Evolutionary conservation across 371 early-diverging fungal species (phyloP).

Genomic region (Mortierella sp.): DNA sequence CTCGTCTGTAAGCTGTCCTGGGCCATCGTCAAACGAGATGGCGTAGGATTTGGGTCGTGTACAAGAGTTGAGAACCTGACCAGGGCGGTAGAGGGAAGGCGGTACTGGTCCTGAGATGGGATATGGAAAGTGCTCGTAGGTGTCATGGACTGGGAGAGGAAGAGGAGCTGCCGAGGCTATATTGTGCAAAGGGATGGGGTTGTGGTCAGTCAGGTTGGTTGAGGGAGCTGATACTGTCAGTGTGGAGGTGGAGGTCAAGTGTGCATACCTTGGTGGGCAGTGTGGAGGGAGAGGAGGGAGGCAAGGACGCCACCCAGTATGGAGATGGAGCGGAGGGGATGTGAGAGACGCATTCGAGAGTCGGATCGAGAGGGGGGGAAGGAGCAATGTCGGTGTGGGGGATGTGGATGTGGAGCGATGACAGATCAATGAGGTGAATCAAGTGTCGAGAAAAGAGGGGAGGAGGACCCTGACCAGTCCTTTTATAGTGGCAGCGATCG

Average conservation of each 20-base stretch:
- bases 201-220: too few species aligned
- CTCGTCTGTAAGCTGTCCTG: constrained; percentile 56
- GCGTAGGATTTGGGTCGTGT: constrained; percentile 59
- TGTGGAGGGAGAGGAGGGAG: constrained; percentile 4
- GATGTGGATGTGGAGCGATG: too few species aligned
- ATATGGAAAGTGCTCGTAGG: constrained; percentile 39
- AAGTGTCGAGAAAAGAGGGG: too few species aligned
- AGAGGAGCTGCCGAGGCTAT: constrained; percentile 42
- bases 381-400: neutral
- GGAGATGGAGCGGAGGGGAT: constrained; percentile 2
- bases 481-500: too few species aligned
- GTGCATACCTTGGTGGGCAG: constrained; percentile 12
- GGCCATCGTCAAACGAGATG: constrained; percentile 70
- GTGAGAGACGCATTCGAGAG: constrained; percentile 11
- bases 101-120: constrained; percentile 29
- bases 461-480: too few species aligned
- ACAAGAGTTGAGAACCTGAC: constrained; percentile 39
- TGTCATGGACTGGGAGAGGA: constrained; percentile 27
- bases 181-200: too few species aligned
- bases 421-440: too few species aligned
- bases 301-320: constrained; percentile 8
- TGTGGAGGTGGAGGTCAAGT: neutral
- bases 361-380: neutral
- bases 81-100: constrained; percentile 16
- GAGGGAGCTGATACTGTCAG: too few species aligned